These are phyloP conservation scores for Quercus rubra DNA, from an alignment of 306 rosid species.

Conservation along the genomic window DNA sequence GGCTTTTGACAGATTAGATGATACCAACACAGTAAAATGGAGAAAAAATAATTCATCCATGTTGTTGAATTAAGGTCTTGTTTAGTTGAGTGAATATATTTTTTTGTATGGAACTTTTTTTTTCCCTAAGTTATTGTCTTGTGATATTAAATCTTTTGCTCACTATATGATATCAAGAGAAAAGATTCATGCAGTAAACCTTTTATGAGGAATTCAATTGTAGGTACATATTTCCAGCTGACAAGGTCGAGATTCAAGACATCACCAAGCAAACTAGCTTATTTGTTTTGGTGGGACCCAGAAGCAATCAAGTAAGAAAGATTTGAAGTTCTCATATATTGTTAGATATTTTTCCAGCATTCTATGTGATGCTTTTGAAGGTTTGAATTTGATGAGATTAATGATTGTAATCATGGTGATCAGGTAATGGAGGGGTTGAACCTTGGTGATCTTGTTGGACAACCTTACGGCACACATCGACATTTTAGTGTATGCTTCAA, in stretches of 20 bases:
- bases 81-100: not conserved
- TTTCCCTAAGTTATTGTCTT: conserved; percentile 1
- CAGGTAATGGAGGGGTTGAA: conserved; percentile 80
- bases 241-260: conserved; percentile 90
- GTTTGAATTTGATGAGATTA: conserved; percentile 23
- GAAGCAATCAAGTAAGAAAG: conserved; percentile 71
- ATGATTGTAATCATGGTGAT: conserved; percentile 2
- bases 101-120: not conserved
- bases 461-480: conserved; percentile 78
- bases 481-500: conserved; percentile 68
- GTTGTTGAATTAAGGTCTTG: too few relatives aligned
- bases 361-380: conserved; percentile 8
- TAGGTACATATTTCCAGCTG: conserved; percentile 85
- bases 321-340: not conserved
- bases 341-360: conserved; percentile 2
- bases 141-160: conserved; percentile 4
- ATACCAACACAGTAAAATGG: not conserved
- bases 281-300: conserved; percentile 86
- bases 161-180: not conserved
- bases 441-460: conserved; percentile 73
- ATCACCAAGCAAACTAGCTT: conserved; percentile 76
- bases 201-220: conserved; percentile 15
- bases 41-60: not conserved
- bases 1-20: not conserved
- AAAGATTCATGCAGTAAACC: conserved; percentile 9